phyloP scores from a whole-genome alignment of 2,329 filamentous ascomycete species.

The Coniochaeta ligniaria region DNA sequence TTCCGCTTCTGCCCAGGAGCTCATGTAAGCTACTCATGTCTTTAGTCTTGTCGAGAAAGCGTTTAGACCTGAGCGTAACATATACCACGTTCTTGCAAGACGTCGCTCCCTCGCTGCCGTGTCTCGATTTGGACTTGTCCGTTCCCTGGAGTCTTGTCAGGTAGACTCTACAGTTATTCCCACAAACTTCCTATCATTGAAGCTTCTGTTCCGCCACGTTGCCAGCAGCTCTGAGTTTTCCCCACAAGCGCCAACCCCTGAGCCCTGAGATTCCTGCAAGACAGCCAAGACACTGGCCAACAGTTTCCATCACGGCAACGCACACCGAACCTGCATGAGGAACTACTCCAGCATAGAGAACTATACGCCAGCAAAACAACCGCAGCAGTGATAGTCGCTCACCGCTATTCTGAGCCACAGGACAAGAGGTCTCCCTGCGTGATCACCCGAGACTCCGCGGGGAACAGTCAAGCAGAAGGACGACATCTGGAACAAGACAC shows the following conservation, averaged over 20 bases:
- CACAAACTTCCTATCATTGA: background rate
- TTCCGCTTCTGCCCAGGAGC: background rate
- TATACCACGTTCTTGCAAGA: background rate
- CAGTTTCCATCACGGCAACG: background rate
- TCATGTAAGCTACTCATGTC: background rate
- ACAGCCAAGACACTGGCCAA: background rate
- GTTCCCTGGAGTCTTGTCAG: no score
- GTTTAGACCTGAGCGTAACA: background rate
- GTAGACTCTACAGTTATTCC: background rate
- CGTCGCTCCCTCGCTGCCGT: background rate
- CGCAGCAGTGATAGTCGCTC: background rate
- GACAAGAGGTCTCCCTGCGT: background rate
- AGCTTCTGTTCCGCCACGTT: background rate
- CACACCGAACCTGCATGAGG: conserved; percentile 1
- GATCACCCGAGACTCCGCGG: background rate
- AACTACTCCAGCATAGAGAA: background rate
- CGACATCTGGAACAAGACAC: background rate
- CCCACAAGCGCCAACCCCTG: background rate
- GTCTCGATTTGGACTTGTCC: background rate
- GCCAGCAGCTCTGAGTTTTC: background rate
- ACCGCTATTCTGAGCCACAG: background rate
- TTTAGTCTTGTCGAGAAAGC: no score
- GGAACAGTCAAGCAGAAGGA: background rate
- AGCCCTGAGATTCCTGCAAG: no score
- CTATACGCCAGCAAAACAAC: background rate